A percentile compares a stretch with the other conserved stretches of the same genome.
Evolutionary conservation across 495 filamentous ascomycete species (phyloP).

Genomic region (Penicillium flavigenum): DNA sequence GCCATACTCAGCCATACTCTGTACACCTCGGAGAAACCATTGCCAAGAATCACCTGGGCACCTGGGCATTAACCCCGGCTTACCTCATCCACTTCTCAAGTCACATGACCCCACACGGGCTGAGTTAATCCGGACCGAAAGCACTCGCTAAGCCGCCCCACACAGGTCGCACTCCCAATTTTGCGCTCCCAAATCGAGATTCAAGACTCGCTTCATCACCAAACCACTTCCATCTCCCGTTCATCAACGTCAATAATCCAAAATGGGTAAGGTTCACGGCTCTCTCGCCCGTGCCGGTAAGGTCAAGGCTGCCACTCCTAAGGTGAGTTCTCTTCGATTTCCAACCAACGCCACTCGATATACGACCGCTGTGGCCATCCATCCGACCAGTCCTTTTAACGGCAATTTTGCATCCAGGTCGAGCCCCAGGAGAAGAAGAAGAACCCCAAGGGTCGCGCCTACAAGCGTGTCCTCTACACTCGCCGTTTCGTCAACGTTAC

Average conservation of each 20-base stretch:
- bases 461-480: constrained; percentile 97
- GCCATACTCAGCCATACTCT: not conserved
- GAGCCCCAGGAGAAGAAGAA: constrained; percentile 49
- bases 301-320: constrained; percentile 89
- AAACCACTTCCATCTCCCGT: constrained; percentile 29
- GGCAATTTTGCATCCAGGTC: constrained; percentile 33
- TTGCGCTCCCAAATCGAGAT: constrained; percentile 29
- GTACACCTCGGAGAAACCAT: constrained; percentile 6
- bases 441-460: constrained; percentile 92
- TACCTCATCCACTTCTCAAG: constrained; percentile 1
- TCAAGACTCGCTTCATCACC: constrained; percentile 30
- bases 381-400: constrained; percentile 26
- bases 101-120: constrained; percentile 15
- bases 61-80: constrained; percentile 1
- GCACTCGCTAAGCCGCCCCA: constrained; percentile 35
- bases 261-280: constrained; percentile 40
- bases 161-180: constrained; percentile 35
- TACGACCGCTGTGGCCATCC: constrained; percentile 12
- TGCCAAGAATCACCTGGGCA: not conserved
- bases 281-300: constrained; percentile 93
- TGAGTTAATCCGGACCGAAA: constrained; percentile 19
- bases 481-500: constrained; percentile 99
- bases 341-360: constrained; percentile 17
- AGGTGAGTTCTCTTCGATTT: constrained; percentile 54
- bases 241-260: constrained; percentile 36